Evolutionary conservation across 2,329 filamentous ascomycete species (phyloP).

Genomic region (Pyrenochaeta sp.): DNA sequence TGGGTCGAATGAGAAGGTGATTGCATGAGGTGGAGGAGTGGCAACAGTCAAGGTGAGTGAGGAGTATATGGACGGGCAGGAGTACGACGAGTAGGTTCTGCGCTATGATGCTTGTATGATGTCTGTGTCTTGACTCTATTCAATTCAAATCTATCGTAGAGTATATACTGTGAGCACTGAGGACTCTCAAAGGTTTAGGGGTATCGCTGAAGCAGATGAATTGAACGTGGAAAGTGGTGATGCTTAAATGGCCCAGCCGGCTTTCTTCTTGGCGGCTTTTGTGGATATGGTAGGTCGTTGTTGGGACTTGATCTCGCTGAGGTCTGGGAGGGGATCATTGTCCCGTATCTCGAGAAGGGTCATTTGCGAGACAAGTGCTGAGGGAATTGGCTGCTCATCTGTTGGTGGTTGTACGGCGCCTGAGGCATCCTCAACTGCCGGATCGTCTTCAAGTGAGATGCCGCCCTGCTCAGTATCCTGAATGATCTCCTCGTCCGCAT

Average conservation of each 20-base stretch:
- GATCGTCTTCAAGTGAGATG: constrained; percentile 7
- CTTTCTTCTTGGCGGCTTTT: constrained; percentile 48
- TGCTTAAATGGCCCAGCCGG: constrained; percentile 42
- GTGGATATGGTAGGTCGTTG: constrained; percentile 40
- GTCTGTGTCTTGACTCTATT: too few species aligned
- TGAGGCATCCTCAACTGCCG: constrained; percentile 5
- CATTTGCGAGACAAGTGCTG: constrained; percentile 39
- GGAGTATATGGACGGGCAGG: too few species aligned
- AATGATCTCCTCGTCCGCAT: constrained; percentile 13
- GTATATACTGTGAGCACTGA: not conserved
- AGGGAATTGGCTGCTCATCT: constrained; percentile 8
- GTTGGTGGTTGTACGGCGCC: not conserved
- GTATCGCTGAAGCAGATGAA: constrained; percentile 22
- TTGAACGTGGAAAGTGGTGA: not conserved
- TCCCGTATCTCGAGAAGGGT: constrained; percentile 49
- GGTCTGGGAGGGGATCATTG: constrained; percentile 43
- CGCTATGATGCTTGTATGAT: too few species aligned
- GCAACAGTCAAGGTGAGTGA: too few species aligned
- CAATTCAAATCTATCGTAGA: too few species aligned
- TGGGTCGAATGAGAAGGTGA: too few species aligned
- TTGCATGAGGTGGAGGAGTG: too few species aligned
- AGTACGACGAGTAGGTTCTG: too few species aligned
- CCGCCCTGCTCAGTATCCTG: constrained; percentile 10
- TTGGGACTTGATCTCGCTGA: constrained; percentile 38
- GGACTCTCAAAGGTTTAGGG: constrained; percentile 5